Evolutionary conservation across 495 filamentous ascomycete species (phyloP).

Genomic region (Penicillium psychrofluorescens): DNA sequence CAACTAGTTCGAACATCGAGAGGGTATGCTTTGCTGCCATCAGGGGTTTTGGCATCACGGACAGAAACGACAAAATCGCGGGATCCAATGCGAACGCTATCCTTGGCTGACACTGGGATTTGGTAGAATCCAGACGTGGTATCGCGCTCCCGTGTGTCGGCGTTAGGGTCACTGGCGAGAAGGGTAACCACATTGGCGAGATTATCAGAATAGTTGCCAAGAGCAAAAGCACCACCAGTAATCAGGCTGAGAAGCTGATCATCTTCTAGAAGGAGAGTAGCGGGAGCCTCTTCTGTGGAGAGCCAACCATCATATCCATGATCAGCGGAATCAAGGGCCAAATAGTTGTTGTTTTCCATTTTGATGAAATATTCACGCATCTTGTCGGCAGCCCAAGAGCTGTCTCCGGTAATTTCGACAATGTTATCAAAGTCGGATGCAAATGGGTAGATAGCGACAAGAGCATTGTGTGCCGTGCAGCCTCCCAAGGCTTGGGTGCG

Average conservation of each 20-base stretch:
- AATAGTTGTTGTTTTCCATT: slow-evolving; percentile 50
- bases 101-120: slow-evolving; percentile 40
- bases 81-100: slow-evolving; percentile 39
- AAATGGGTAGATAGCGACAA: slow-evolving; percentile 33
- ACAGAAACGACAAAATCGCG: slow-evolving; percentile 49
- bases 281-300: slow-evolving; percentile 37
- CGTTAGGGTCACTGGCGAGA: slow-evolving; percentile 30
- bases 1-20: slow-evolving; percentile 55
- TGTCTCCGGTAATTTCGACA: slow-evolving; percentile 34
- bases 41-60: slow-evolving; percentile 37
- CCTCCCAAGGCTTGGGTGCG: no score
- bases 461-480: slow-evolving; percentile 32
- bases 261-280: slow-evolving; percentile 42
- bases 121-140: slow-evolving; percentile 41
- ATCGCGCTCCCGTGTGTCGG: slow-evolving; percentile 28
- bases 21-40: slow-evolving; percentile 48
- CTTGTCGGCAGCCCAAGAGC: slow-evolving; percentile 32
- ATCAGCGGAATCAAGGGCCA: slow-evolving; percentile 26
- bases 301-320: slow-evolving; percentile 57
- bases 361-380: slow-evolving; percentile 37
- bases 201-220: slow-evolving; percentile 36
- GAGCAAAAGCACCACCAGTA: slow-evolving; percentile 42
- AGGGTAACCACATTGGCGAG: slow-evolving; percentile 15
- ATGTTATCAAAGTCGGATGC: slow-evolving; percentile 42
- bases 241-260: slow-evolving; percentile 43